Percentiles rank a stretch among this genome's conserved stretches.
phyloP scores from a whole-genome alignment of 2,329 filamentous ascomycete genomes.

The Hortaea werneckii region DNA sequence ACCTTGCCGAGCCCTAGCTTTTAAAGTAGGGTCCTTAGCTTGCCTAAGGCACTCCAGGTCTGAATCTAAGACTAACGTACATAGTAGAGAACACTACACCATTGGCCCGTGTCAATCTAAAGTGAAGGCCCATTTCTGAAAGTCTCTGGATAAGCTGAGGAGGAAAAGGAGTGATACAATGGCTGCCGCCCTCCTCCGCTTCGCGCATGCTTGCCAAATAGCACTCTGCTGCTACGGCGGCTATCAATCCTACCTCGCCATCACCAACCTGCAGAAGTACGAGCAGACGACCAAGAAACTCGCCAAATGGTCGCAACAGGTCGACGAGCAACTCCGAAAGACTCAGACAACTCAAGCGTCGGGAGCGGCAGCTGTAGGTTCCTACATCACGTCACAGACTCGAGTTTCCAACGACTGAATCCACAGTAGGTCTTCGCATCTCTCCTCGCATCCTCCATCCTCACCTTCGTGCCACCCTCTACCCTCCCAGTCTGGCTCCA shows the following conservation, averaged over 20 bases:
- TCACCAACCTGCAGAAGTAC: slow-evolving; percentile 36
- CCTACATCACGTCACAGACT: too few species aligned
- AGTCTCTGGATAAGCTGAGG: too few species aligned
- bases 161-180: too few species aligned
- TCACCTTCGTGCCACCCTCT: slow-evolving; percentile 11
- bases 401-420: background rate
- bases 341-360: slow-evolving; percentile 36
- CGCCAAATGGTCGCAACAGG: slow-evolving; percentile 36
- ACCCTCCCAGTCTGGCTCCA: slow-evolving; percentile 9
- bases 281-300: slow-evolving; percentile 36
- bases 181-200: slow-evolving; percentile 5
- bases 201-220: slow-evolving; percentile 31
- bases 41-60: background rate
- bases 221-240: slow-evolving; percentile 34
- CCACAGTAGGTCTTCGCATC: slow-evolving; percentile 19
- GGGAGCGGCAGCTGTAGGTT: slow-evolving; percentile 29
- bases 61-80: background rate
- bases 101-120: background rate
- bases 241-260: slow-evolving; percentile 33
- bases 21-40: too few species aligned
- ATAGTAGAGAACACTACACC: background rate
- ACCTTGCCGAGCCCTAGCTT: too few species aligned
- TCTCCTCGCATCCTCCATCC: slow-evolving; percentile 14
- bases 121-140: slow-evolving; percentile 1
- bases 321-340: slow-evolving; percentile 32